Conservation (phyloP, 1,139 yeast species). For the Pichia sp. region DNA sequence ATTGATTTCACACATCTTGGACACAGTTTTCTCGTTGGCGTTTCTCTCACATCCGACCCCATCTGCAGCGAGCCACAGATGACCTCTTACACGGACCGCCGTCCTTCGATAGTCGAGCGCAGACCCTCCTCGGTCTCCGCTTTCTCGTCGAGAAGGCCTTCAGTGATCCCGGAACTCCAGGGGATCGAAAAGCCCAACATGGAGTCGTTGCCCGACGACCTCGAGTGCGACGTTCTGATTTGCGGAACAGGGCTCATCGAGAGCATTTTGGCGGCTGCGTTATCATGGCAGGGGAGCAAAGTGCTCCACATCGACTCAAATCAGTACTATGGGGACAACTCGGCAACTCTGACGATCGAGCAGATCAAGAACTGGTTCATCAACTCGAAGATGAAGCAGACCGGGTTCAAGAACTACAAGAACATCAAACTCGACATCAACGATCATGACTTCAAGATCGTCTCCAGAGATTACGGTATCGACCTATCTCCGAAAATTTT, state of each 20-base stretch:
- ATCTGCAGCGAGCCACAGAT: conserved; percentile 38
- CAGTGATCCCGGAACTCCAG: conserved; percentile 70
- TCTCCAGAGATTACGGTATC: conserved; percentile 74
- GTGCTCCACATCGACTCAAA: conserved; percentile 86
- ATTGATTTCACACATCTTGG: neutral
- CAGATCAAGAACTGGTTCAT: conserved; percentile 79
- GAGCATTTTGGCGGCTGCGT: conserved; percentile 84
- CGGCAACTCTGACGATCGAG: conserved; percentile 80
- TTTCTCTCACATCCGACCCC: conserved; percentile 63
- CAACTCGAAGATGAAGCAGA: conserved; percentile 44
- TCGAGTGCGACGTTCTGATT: conserved; percentile 72
- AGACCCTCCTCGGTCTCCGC: conserved; percentile 37
- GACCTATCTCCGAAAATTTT: conserved; percentile 85
- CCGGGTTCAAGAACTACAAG: conserved; percentile 42
- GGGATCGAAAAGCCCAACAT: conserved; percentile 55
- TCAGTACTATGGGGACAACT: conserved; percentile 80
- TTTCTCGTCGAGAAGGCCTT: conserved; percentile 43
- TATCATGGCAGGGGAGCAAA: conserved; percentile 93
- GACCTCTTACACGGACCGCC: conserved; percentile 50
- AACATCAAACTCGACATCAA: conserved; percentile 76
- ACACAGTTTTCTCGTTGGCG: neutral
- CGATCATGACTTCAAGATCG: conserved; percentile 43
- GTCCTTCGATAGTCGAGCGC: conserved; percentile 70
- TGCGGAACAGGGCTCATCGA: conserved; percentile 92
- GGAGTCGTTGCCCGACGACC: conserved; percentile 46